Evolutionary conservation across 768 basidiomycete species (phyloP).

Genomic region (Serendipita sp.): DNA sequence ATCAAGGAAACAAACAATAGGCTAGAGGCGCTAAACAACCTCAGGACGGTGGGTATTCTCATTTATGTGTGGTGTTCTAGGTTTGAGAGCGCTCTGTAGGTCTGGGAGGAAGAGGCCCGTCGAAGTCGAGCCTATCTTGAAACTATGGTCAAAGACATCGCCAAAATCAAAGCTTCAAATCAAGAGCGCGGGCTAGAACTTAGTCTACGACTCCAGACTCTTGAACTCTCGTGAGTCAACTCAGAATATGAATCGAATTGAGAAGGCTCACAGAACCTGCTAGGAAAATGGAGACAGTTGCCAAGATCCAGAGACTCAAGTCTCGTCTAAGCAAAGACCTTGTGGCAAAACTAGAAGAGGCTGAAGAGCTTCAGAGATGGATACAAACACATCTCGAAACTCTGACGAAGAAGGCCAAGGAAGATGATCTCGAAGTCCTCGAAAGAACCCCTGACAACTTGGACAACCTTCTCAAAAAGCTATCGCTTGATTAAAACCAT

Average conservation of each 20-base stretch:
- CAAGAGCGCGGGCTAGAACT: slow-evolving; percentile 70
- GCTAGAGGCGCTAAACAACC: slow-evolving; percentile 42
- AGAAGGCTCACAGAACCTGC: neutral
- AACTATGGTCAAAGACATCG: slow-evolving; percentile 53
- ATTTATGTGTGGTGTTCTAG: neutral
- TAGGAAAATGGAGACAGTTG: neutral
- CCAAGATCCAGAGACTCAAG: neutral
- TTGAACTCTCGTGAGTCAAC: slow-evolving; percentile 53
- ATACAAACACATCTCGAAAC: neutral
- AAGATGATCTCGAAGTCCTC: neutral
- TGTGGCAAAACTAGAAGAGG: neutral
- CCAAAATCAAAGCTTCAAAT: slow-evolving; percentile 57
- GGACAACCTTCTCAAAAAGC: neutral
- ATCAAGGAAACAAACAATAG: slow-evolving; percentile 68
- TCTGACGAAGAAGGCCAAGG: neutral
- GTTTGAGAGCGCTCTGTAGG: slow-evolving; percentile 25
- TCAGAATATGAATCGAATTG: neutral
- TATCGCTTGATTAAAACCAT: neutral
- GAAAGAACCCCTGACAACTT: neutral
- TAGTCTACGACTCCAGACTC: slow-evolving; percentile 54
- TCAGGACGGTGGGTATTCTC: neutral
- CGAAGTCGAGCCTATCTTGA: slow-evolving; percentile 49
- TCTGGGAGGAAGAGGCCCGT: slow-evolving; percentile 57
- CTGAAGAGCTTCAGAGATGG: neutral
- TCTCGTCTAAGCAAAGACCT: neutral